Conservation (phyloP, 2,329 filamentous ascomycete genomes). For the Colletotrichum tropicicola region DNA sequence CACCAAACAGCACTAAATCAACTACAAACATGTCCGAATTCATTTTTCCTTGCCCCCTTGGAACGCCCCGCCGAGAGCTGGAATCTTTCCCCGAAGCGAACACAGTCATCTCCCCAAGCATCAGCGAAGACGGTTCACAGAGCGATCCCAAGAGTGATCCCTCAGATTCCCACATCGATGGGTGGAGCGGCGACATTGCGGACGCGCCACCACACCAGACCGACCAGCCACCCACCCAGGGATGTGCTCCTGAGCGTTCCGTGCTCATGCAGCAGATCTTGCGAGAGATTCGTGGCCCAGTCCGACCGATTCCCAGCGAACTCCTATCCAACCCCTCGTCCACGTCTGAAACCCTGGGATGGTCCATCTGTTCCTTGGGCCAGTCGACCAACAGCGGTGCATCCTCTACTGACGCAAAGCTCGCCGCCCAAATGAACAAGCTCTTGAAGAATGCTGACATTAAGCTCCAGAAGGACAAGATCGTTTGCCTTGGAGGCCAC, state of each 20-base stretch:
- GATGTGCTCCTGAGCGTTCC: background rate
- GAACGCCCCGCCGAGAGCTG: background rate
- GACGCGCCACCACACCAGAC: background rate
- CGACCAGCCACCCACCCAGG: background rate
- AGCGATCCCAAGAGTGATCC: background rate
- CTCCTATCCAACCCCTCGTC: background rate
- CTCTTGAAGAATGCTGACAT: background rate
- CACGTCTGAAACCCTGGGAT: background rate
- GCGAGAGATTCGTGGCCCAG: background rate
- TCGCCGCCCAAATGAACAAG: background rate
- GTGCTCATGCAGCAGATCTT: background rate
- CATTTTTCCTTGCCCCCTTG: background rate
- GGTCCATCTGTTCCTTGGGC: background rate
- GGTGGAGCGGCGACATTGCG: background rate
- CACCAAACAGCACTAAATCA: background rate
- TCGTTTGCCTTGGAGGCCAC: background rate
- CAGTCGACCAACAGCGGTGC: background rate
- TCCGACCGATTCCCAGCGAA: background rate
- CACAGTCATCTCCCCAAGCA: background rate
- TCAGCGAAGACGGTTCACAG: background rate
- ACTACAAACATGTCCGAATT: background rate
- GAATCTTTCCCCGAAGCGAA: background rate
- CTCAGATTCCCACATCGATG: background rate
- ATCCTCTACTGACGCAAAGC: background rate
- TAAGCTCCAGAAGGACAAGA: background rate